Percentiles rank a stretch among this genome's conserved stretches.
Evolutionary conservation across 768 basidiomycete genomes (phyloP).

Genomic region (Gautieria morchelliformis): DNA sequence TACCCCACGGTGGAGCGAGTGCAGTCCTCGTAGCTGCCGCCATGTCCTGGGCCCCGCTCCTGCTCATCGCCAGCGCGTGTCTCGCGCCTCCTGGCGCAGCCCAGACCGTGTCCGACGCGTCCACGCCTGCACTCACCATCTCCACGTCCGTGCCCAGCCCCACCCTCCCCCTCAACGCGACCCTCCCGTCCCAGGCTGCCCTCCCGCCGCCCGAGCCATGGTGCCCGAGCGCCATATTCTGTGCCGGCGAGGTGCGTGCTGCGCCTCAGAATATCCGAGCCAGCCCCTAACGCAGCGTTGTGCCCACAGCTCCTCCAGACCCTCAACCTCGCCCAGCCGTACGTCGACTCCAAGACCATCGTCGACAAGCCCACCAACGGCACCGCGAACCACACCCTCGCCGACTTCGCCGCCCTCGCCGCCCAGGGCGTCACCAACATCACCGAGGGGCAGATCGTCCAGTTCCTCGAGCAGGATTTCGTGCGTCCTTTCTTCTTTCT

Average conservation of each 20-base stretch:
- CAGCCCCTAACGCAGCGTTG: not conserved
- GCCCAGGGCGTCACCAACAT: conserved; percentile 32
- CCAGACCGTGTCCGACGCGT: too few relatives aligned
- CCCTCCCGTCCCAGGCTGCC: conserved; percentile 56
- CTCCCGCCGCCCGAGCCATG: conserved; percentile 64
- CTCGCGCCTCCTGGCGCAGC: too few relatives aligned
- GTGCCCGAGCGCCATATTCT: conserved; percentile 74
- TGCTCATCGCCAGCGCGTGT: not conserved
- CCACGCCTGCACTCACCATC: conserved; percentile 25
- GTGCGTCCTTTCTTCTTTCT: conserved; percentile 14
- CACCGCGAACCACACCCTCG: conserved; percentile 51
- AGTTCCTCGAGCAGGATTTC: conserved; percentile 70
- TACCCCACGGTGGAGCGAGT: not conserved
- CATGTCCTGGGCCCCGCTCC: not conserved
- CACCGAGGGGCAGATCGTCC: conserved; percentile 56
- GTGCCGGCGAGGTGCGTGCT: conserved; percentile 55
- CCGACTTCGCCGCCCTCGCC: conserved; percentile 42
- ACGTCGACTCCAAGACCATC: conserved; percentile 77
- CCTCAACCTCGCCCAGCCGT: conserved; percentile 69
- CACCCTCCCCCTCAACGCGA: conserved; percentile 38
- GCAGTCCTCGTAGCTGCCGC: not conserved
- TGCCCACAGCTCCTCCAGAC: conserved; percentile 65
- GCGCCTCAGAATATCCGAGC: not conserved
- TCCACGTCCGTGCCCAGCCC: conserved; percentile 59
- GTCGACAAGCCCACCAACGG: conserved; percentile 82